Evolutionary conservation across 495 filamentous ascomycete species (phyloP).

Genomic region (Penicillium steckii): DNA sequence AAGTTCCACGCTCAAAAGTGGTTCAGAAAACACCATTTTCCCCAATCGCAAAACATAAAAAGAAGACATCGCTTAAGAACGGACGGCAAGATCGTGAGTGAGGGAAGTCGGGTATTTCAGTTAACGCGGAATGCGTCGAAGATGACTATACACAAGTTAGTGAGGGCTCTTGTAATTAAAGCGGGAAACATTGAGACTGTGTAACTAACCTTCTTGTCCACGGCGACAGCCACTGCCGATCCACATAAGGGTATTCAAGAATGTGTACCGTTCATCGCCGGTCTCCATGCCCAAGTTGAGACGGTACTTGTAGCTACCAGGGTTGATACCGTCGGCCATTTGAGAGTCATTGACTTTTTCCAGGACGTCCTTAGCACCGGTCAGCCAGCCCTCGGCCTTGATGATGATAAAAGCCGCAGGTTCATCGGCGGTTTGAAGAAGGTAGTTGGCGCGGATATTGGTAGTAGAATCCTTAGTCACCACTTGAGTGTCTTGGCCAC

Average conservation of each 20-base stretch:
- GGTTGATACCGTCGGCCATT: constrained; percentile 52
- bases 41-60: constrained; percentile 30
- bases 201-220: constrained; percentile 51
- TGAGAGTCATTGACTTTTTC: constrained; percentile 55
- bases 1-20: constrained; percentile 5
- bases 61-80: constrained; percentile 39
- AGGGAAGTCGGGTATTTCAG: constrained; percentile 27
- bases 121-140: constrained; percentile 50
- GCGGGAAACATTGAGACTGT: constrained; percentile 2
- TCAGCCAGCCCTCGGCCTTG: constrained; percentile 56
- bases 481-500: constrained; percentile 59
- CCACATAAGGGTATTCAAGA: constrained; percentile 63
- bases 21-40: constrained; percentile 27
- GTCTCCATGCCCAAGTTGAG: constrained; percentile 60
- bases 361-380: constrained; percentile 55
- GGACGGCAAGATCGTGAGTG: constrained; percentile 34
- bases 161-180: background rate
- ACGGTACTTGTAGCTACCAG: constrained; percentile 56
- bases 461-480: constrained; percentile 55
- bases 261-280: constrained; percentile 59
- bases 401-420: constrained; percentile 59
- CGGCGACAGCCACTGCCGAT: constrained; percentile 57
- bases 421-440: constrained; percentile 59
- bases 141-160: constrained; percentile 36
- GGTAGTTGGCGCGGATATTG: constrained; percentile 51